Evolutionary conservation across 2,329 filamentous ascomycete genomes (phyloP), one percentile per base, ranked within the genome.

Genomic region (Lasiodiplodia sp.): DNA sequence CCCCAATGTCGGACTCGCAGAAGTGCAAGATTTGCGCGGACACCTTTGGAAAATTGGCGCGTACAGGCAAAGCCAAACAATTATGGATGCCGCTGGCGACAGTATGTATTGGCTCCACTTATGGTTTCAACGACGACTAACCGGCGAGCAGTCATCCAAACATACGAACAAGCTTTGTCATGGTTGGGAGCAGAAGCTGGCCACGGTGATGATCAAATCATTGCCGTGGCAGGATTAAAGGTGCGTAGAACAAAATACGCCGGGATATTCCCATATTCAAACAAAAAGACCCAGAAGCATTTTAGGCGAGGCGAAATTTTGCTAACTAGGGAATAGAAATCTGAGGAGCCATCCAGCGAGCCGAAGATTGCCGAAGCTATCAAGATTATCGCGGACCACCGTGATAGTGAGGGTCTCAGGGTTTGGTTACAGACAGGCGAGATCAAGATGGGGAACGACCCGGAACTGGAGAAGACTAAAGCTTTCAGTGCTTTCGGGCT

Each of bases 151-250:
- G 60, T 49, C 63, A 82, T 90, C 34, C 85, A 89, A 70, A 88
- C 85, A n/a, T 86, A 87, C 67, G 84, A 88, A 56, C 87, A 91
- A 74, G 90, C 90, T 1, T 81, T 91, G 38, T 80, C 85, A 14
- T 92, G 86, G 79, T 81, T 92, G 14, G 87, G 84, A 8, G 73
- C 73, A 23, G 70, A 79, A 12, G 85, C 83, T 11, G 73, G 82
- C 2, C 88, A 90, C 73, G 66, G 57, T 4, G 60, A 64, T 12
- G 87, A 89, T 58, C 87, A 87, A 70, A 81, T 91, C 47, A 79
- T 85, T 60, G 83, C 88, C 2, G 83, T 88, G 79, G 88, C 82
- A 72, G 82, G 84, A 37, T 77, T 86, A 47, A 89, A 89, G 79
- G 85, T 88, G 78, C 25, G 63, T 40, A 16, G 10, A 37, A 56